phyloP scores from a whole-genome alignment of 306 rosid genomes.

The Medicago lupulina region DNA sequence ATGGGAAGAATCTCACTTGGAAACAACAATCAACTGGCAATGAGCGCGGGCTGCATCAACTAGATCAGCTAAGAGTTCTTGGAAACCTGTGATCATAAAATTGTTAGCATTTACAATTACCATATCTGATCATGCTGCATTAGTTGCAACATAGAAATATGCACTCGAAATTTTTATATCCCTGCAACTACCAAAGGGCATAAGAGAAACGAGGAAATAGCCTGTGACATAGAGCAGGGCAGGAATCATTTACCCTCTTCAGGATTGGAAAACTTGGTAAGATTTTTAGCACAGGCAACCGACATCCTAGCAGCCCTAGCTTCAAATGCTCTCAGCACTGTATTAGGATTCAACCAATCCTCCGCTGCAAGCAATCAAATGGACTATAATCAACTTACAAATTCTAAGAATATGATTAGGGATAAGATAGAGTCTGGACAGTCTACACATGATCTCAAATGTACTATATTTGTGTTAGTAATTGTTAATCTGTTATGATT shows the following conservation, averaged over 20 bases:
- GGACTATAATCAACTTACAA: constrained; percentile 20
- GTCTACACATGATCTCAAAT: background rate
- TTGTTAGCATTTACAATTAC: constrained; percentile 16
- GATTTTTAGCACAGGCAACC: constrained; percentile 75
- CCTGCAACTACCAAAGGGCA: constrained; percentile 17
- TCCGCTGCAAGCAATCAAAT: constrained; percentile 65
- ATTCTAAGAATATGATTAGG: constrained; percentile 9
- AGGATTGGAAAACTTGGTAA: constrained; percentile 70
- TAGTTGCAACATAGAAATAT: constrained; percentile 1
- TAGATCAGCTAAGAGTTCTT: constrained; percentile 70
- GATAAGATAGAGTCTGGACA: constrained; percentile 19
- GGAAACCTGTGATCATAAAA: constrained; percentile 65
- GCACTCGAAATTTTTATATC: background rate
- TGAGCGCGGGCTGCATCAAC: constrained; percentile 90
- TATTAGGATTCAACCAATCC: constrained; percentile 88
- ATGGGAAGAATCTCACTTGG: constrained; percentile 71
- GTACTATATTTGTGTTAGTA: constrained; percentile 12
- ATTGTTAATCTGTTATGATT: constrained; percentile 7
- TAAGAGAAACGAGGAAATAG: constrained; percentile 18
- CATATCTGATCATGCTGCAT: constrained; percentile 24
- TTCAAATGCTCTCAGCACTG: constrained; percentile 78
- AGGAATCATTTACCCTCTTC: constrained; percentile 72
- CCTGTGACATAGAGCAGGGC: constrained; percentile 19
- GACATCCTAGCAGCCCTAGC: constrained; percentile 81
- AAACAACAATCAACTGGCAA: constrained; percentile 87